Evolutionary conservation across 495 filamentous ascomycete genomes (phyloP), one percentile per base, ranked within the genome.

Genomic region (Xylaria grammica): DNA sequence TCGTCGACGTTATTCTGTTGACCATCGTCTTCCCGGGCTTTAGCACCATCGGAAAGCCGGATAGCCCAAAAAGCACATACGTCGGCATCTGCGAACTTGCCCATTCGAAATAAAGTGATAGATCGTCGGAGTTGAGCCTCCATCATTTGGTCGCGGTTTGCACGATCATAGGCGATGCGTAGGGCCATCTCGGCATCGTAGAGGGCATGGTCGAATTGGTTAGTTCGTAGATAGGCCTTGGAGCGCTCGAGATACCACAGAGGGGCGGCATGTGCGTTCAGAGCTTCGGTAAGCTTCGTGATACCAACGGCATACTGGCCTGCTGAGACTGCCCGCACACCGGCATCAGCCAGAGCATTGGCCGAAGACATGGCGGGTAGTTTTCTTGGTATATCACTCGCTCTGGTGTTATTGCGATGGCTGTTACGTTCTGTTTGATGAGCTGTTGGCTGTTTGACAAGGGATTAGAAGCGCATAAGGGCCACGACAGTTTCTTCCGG

Each of bases 181-280:
- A 96, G 83, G 0, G 91, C 95, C 26, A 86, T 78, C 67, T 97
- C 93, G 34, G 93, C 91, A 79, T 98, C 95, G 19, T 75, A 77
- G 10, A 98, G 86, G 0, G 95, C 90, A 0, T 86, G 77, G 3
- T 80, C 75, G 45, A 74, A 71, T 53, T 71, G 67, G 42, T 82
- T 76, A 15, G 77, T 72, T 59, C 94, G 90, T 9, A 91, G 85
- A 70, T 92, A 89, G 29, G 93, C 93, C 11, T 88, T 94, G 2
- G 92, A 91, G 27, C 96, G 92, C 73, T 95, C 89, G 65, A 97
- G 86, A 65, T 95, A 90, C 85, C 96, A 98, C 62, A 86, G 74
- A 5, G 92, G 90, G 8, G 93, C 90, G 34, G 83, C 85, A 11
- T 91, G 88, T 7, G 83, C 74, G 29, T 80, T 68, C 5, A 99